Conservation (phyloP, 805 yeast genomes). For the Ogataea parapolymorpha region DNA sequence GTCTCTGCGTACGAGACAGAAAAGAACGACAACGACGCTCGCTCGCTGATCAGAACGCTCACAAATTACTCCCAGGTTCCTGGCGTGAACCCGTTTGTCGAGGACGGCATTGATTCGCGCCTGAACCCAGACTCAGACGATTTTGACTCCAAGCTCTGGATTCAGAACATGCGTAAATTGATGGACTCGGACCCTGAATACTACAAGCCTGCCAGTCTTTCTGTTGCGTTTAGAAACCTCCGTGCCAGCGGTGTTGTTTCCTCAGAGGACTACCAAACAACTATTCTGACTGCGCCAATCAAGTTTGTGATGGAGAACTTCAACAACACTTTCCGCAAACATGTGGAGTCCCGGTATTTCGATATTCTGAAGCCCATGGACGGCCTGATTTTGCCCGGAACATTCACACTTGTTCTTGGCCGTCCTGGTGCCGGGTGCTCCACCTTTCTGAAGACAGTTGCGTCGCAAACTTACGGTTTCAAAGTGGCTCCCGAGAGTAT, state of each 20-base stretch:
- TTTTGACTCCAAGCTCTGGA: conserved; percentile 58
- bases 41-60: conserved; percentile 29
- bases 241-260: conserved; percentile 57
- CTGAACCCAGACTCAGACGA: conserved; percentile 53
- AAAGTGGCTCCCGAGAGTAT: conserved; percentile 42
- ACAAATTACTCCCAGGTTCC: conserved; percentile 43
- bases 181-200: conserved; percentile 53
- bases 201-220: conserved; percentile 55
- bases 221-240: conserved; percentile 53
- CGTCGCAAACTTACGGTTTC: conserved; percentile 59
- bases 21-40: conserved; percentile 21
- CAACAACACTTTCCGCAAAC: conserved; percentile 9
- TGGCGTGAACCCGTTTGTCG: conserved; percentile 37
- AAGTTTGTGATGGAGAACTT: conserved; percentile 24
- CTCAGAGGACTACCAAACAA: conserved; percentile 58
- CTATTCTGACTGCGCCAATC: conserved; percentile 41
- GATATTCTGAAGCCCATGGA: conserved; percentile 63
- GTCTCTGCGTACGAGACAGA: conserved; percentile 1
- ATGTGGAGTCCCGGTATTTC: conserved; percentile 31
- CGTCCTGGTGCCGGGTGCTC: conserved; percentile 80
- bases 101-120: conserved; percentile 26
- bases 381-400: conserved; percentile 57
- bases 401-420: conserved; percentile 65
- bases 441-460: conserved; percentile 56
- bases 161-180: conserved; percentile 52